Percentiles rank a stretch among this genome's conserved stretches.
These are phyloP conservation scores for Alisma plantagoaquatica DNA, from an alignment of 106 monocot species.

Conservation along the genomic window DNA sequence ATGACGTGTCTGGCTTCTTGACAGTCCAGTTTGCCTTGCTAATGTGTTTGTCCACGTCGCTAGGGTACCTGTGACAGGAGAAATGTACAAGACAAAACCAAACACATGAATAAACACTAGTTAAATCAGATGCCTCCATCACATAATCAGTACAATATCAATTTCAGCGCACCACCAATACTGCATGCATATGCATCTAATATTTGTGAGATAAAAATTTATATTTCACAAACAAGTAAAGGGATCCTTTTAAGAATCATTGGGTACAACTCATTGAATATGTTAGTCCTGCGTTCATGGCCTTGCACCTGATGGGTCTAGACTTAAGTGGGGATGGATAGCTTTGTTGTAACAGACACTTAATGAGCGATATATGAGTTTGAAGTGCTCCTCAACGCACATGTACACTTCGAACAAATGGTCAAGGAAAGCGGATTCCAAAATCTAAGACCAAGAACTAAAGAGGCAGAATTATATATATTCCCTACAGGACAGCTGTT, in stretches of 20 bases:
- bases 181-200: background rate
- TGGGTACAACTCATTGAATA: too few relatives aligned
- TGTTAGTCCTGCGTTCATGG: too few relatives aligned
- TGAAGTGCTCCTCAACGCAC: too few relatives aligned
- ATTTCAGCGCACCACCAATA: background rate
- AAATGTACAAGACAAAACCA: too few relatives aligned
- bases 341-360: background rate
- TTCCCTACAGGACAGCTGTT: background rate
- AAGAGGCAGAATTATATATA: background rate
- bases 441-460: background rate
- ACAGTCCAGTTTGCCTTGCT: slow-evolving; percentile 77
- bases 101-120: too few relatives aligned
- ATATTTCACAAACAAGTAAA: too few relatives aligned
- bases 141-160: background rate
- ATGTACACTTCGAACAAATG: background rate
- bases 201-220: background rate
- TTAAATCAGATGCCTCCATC: background rate
- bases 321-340: background rate
- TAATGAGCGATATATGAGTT: too few relatives aligned
- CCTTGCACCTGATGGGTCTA: too few relatives aligned
- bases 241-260: too few relatives aligned
- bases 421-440: background rate
- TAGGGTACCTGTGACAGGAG: slow-evolving; percentile 70
- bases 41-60: slow-evolving; percentile 88
- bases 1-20: slow-evolving; percentile 70